Percentiles rank a stretch among this genome's conserved stretches.
Conservation (phyloP, 371 early-diverging fungal species). For the Vittaforma corneae region DNA sequence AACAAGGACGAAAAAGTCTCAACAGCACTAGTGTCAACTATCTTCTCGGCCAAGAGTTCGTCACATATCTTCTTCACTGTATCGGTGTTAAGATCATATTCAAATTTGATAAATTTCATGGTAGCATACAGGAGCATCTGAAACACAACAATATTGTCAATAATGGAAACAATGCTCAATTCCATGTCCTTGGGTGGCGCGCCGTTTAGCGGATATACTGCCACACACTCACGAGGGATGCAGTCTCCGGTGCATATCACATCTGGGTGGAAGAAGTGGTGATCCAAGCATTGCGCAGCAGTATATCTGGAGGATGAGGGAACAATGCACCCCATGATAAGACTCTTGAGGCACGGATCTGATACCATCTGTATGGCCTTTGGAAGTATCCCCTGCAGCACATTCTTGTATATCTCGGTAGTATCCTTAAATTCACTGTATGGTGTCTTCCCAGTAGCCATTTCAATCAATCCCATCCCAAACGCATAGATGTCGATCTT, state of each 20-base stretch:
- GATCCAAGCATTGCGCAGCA: slow-evolving; percentile 67
- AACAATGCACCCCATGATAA: slow-evolving; percentile 68
- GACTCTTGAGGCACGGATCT: slow-evolving; percentile 65
- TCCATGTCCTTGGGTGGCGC: slow-evolving; percentile 38
- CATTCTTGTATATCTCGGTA: slow-evolving; percentile 71
- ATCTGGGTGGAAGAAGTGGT: slow-evolving; percentile 69
- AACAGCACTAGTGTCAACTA: slow-evolving; percentile 39
- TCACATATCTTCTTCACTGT: slow-evolving; percentile 75
- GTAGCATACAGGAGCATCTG: slow-evolving; percentile 65
- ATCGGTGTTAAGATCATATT: slow-evolving; percentile 70
- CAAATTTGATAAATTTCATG: slow-evolving; percentile 66
- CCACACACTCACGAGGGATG: slow-evolving; percentile 25
- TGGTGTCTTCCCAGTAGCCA: slow-evolving; percentile 74
- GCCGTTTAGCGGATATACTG: slow-evolving; percentile 23
- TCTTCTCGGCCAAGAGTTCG: slow-evolving; percentile 64
- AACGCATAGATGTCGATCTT: slow-evolving; percentile 80
- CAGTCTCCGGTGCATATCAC: slow-evolving; percentile 56
- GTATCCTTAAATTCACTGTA: slow-evolving; percentile 73
- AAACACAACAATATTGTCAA: slow-evolving; percentile 60
- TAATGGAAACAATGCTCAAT: slow-evolving; percentile 31
- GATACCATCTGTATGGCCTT: slow-evolving; percentile 64
- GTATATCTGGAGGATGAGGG: slow-evolving; percentile 65
- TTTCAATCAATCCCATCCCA: slow-evolving; percentile 77
- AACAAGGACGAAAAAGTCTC: slow-evolving; percentile 33
- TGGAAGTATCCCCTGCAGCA: slow-evolving; percentile 70